Evolutionary conservation across 371 early-diverging fungal species (phyloP).

Genomic region (Blastocladiella emersonii): DNA sequence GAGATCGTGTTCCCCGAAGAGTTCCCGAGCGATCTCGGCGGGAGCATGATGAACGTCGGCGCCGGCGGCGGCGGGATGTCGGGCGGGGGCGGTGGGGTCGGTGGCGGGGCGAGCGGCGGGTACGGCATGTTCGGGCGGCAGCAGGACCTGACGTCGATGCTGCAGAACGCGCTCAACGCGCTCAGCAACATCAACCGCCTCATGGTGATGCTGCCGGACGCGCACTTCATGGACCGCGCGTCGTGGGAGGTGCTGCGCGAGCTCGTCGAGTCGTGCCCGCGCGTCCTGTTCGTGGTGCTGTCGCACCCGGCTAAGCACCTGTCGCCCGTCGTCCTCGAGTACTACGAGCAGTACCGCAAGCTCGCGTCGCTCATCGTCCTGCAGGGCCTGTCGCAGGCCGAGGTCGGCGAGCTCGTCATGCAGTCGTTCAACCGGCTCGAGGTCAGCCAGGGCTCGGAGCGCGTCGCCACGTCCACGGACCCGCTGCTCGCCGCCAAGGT

Average conservation of each 20-base stretch:
- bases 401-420: constrained; percentile 23
- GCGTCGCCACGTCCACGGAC: constrained; percentile 12
- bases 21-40: too few species aligned
- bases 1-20: not conserved
- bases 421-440: constrained; percentile 11
- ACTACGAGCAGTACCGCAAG: not conserved
- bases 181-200: constrained; percentile 12
- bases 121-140: too few species aligned
- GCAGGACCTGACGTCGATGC: constrained; percentile 13
- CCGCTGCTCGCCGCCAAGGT: constrained; percentile 18
- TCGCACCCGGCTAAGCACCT: constrained; percentile 14
- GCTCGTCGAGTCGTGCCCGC: constrained; percentile 18
- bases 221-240: constrained; percentile 27
- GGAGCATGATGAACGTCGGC: not conserved
- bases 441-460: constrained; percentile 7
- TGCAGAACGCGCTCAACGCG: constrained; percentile 16
- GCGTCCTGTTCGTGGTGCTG: constrained; percentile 17
- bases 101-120: too few species aligned
- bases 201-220: constrained; percentile 22
- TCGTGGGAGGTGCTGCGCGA: constrained; percentile 29
- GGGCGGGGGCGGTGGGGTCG: not conserved
- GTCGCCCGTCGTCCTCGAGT: not conserved
- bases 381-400: constrained; percentile 21
- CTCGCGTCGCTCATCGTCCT: constrained; percentile 5
- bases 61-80: not conserved